phyloP scores from a whole-genome alignment of 140 eudicot species.

The Anethum foeniculum region DNA sequence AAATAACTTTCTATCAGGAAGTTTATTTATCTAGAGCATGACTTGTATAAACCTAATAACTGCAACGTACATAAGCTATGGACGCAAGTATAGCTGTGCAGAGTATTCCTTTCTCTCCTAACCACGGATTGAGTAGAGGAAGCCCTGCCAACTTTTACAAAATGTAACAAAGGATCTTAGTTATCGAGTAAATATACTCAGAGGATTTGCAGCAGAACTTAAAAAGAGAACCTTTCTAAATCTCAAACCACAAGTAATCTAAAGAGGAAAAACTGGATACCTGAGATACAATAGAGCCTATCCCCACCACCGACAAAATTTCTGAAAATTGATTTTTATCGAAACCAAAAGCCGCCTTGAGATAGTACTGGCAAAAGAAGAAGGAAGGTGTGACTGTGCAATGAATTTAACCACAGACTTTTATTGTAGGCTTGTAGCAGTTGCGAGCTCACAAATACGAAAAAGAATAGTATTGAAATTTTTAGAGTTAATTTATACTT shows the following conservation, averaged over 20 bases:
- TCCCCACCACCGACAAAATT: slow-evolving; percentile 68
- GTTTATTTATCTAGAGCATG: neutral
- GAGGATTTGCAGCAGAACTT: neutral
- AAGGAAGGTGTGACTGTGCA: slow-evolving; percentile 6
- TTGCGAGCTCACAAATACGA: neutral
- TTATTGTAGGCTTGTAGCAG: neutral
- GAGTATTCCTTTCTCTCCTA: slow-evolving; percentile 70
- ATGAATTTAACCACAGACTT: neutral
- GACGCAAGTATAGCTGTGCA: slow-evolving; percentile 75
- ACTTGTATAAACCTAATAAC: neutral
- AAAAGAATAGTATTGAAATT: neutral
- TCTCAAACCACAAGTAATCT: neutral
- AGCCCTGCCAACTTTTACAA: slow-evolving; percentile 64
- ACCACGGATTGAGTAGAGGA: slow-evolving; percentile 71
- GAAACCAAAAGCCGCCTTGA: slow-evolving; percentile 87
- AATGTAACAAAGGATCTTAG: slow-evolving; percentile 11
- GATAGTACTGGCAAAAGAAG: slow-evolving; percentile 53
- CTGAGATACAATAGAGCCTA: slow-evolving; percentile 95
- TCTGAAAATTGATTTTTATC: slow-evolving; percentile 93
- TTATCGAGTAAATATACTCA: neutral
- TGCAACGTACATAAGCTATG: slow-evolving; percentile 64
- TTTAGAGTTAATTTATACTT: neutral
- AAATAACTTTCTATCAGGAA: slow-evolving; percentile 2
- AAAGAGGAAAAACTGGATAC: slow-evolving; percentile 22
- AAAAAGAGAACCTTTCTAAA: neutral